Conservation (phyloP, 164 flowering plant species). For the Dillenia suffruticosa region DNA sequence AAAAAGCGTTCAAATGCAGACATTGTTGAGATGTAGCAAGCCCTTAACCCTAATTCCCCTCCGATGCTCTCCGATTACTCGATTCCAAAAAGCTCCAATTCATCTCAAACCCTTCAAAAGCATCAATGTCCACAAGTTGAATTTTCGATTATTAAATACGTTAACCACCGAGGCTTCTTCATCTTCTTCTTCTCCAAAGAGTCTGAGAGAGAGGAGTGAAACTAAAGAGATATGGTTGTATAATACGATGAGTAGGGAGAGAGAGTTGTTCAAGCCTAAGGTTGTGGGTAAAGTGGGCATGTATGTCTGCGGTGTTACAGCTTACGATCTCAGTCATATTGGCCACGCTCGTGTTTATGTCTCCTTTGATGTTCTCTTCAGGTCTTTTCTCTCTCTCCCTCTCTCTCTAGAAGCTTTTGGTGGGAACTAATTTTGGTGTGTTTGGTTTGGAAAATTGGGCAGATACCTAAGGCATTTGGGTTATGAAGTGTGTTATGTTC, state of each 20-base stretch:
- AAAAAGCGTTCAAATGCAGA: no score
- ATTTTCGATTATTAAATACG: no score
- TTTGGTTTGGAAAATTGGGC: constrained; percentile 41
- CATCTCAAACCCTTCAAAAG: no score
- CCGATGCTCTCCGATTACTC: no score
- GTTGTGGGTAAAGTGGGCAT: constrained; percentile 67
- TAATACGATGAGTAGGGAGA: constrained; percentile 79
- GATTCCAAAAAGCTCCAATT: no score
- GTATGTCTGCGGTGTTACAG: constrained; percentile 90
- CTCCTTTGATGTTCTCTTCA: constrained; percentile 77
- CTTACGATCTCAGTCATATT: constrained; percentile 88
- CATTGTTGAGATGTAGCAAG: no score
- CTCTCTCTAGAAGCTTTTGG: constrained; percentile 1
- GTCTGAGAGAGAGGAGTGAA: no score
- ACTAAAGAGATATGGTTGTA: constrained; percentile 49
- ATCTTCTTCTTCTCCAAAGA: no score
- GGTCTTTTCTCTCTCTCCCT: constrained; percentile 30
- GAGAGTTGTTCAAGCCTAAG: constrained; percentile 63
- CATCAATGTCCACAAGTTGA: no score
- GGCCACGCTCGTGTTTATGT: constrained; percentile 92
- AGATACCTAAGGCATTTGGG: constrained; percentile 77
- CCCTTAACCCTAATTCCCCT: no score
- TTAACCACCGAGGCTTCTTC: no score
- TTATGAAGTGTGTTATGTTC: constrained; percentile 80
- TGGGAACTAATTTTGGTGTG: constrained; percentile 10